Conservation (phyloP, 2,329 filamentous ascomycete species). For the Aspergillus sp. region DNA sequence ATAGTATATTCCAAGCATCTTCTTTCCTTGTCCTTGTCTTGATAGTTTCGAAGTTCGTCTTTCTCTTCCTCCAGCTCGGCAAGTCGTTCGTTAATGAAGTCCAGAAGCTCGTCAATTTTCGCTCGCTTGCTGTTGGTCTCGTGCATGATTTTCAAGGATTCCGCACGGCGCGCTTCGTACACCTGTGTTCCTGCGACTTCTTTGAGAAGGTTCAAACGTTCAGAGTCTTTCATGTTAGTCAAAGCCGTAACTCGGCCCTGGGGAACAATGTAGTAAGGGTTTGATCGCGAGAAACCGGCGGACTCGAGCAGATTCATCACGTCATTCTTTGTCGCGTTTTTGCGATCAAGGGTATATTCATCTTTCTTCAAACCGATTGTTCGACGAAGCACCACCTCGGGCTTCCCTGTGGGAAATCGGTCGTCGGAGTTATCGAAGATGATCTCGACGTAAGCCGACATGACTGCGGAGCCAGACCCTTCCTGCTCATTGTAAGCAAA, state of each 20-base stretch:
- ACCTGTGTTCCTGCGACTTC: slow-evolving; percentile 98
- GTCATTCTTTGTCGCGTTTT: slow-evolving; percentile 89
- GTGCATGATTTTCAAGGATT: slow-evolving; percentile 93
- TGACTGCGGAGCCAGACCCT: slow-evolving; percentile 93
- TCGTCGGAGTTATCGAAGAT: slow-evolving; percentile 98
- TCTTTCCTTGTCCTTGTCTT: slow-evolving; percentile 89
- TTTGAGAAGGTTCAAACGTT: slow-evolving; percentile 84
- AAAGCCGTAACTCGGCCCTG: slow-evolving; percentile 92
- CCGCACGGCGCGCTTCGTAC: slow-evolving; percentile 85
- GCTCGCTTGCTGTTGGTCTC: slow-evolving; percentile 92
- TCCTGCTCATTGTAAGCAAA: slow-evolving; percentile 51
- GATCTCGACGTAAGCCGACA: slow-evolving; percentile 99
- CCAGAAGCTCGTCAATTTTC: slow-evolving; percentile 89
- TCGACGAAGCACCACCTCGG: slow-evolving; percentile 83
- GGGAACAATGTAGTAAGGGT: slow-evolving; percentile 98
- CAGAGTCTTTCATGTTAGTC: slow-evolving; percentile 97
- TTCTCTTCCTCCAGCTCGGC: slow-evolving; percentile 93
- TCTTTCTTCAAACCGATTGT: slow-evolving; percentile 98
- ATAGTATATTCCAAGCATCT: slow-evolving; percentile 92
- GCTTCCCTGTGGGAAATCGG: slow-evolving; percentile 87
- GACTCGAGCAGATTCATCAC: slow-evolving; percentile 94
- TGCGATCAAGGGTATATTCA: slow-evolving; percentile 95
- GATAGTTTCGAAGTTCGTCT: slow-evolving; percentile 87
- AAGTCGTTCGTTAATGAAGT: slow-evolving; percentile 86
- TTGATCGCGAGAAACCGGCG: slow-evolving; percentile 92